Evolutionary conservation across 495 filamentous ascomycete genomes (phyloP), one percentile per base, ranked within the genome.

Genomic region (Clohesyomyces aquaticus): DNA sequence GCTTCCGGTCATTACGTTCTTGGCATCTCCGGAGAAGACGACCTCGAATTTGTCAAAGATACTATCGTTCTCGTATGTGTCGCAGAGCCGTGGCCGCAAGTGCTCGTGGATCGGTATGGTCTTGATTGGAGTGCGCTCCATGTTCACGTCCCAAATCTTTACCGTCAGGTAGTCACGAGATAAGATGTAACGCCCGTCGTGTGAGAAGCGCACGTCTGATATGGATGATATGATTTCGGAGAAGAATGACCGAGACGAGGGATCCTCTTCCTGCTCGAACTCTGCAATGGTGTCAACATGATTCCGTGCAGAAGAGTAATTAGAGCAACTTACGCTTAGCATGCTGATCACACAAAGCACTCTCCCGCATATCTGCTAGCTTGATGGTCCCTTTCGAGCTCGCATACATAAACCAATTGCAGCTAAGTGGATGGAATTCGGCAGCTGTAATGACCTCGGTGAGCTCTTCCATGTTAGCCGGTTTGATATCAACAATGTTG

Each of bases 1-100:
- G 74, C 91, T 96, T 68, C 94, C 94, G 4, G 94, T 98, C 94
- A 98, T 98, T 61, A 98, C 94, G 71, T 98, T 97, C 80, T 95
- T 93, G 9, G 91, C 91, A 75, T 98, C 94, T 16, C 94, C 94
- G 2, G 93, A 97, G 77, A 98, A 98, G 41, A 98, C 95, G 59
- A 98, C 94, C 78, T 98, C 94, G 67, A 98, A 98, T 76, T 98
- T 98, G 82, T 98, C 94, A 71, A 98, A 98, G 73, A 98, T 98
- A 76, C 91, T 96, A 73, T 98, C 94, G 66, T 98, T 98, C 77
- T 98, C 94, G 72, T 98, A 98, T 4, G 94, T 98, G 69, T 98
- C 94, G 79, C 94, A 98, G 41, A 98, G 83, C 41, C 93, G 86
- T 3, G 94, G 94, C 52, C 94, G 87, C 23, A 98, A 85, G 71